Evolutionary conservation across 1,284 basidiomycete species (phyloP), one percentile per base, ranked within the genome.

Genomic region (Fomitopsis palustris): DNA sequence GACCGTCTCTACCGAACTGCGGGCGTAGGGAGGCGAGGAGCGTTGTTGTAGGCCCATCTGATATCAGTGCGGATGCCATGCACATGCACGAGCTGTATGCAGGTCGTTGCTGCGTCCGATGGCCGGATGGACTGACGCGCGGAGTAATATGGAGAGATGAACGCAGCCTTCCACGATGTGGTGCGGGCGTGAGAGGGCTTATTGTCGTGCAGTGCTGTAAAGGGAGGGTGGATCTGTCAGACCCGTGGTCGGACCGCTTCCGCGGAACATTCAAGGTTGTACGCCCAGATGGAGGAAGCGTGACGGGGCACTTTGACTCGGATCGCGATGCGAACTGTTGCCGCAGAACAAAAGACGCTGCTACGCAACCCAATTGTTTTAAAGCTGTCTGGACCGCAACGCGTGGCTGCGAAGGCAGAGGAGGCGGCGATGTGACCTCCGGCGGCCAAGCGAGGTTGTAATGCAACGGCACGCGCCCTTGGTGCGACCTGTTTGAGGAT

Each of bases 121-220:
- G 51, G 21, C 51, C 37, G 33, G 25, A 37, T 19, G 31, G 14
- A 38, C 19, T 35, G 43, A 33, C 35, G 35, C 35, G 35, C 31
- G 31, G 31, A 10, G 9, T 10, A 25, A 27, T 25, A 37, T 53
- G 17, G 7, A 23, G 31, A 2, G 57, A 51, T 39, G 52, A 53
- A 51, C 57, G 37, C 39, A 21, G 42, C 42, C n/a, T 54, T 58
- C 52, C 57, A 49, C 42, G 49, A 53, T 27, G 37, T 41, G 29
- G 45, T 21, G 29, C 33, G 45, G 21, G 19, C 35, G 33, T 35
- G 31, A 29, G 55, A 38, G n/a, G 43, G 17, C 19, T 27, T 47
- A 45, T 35, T 53, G 51, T 27, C 17, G 23, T 27, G 38, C 52
- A 54, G 41, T 42, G 39, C 52, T 19, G 21, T 19, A 37, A 25